Evolutionary conservation across 2,329 filamentous ascomycete species (phyloP).

Genomic region (Trichoderma afroharzianum): DNA sequence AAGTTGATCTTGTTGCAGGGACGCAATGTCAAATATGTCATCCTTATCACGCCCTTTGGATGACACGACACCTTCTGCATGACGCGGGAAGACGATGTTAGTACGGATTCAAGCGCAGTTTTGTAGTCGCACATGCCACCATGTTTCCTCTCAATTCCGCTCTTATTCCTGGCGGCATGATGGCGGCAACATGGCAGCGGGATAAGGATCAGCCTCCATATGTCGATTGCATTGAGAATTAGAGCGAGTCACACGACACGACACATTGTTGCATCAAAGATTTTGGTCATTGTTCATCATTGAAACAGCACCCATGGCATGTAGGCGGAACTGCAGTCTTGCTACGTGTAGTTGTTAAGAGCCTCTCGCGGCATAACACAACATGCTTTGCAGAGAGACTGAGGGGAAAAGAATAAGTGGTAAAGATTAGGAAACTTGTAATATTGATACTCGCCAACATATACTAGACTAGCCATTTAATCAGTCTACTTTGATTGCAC

Average conservation of each 20-base stretch:
- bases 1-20: not conserved
- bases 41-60: constrained; percentile 7
- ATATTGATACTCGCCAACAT: not conserved
- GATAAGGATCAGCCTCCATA: not conserved
- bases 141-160: not conserved
- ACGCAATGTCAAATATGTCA: constrained; percentile 14
- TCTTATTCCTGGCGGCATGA: not conserved
- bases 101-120: not conserved
- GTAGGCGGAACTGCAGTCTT: not conserved
- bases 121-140: not conserved
- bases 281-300: not conserved
- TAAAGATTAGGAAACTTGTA: not conserved
- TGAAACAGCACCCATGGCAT: not conserved
- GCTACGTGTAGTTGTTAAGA: not conserved
- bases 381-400: not conserved
- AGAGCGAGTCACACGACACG: not conserved
- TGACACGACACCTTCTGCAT: constrained; percentile 7
- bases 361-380: not conserved
- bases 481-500: constrained; percentile 51
- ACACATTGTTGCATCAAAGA: not conserved
- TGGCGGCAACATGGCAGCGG: not conserved
- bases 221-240: not conserved
- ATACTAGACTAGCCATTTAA: not conserved
- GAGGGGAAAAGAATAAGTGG: not conserved
- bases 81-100: not conserved